Percentiles rank a stretch among this genome's conserved stretches.
These are phyloP conservation scores for Jatropha multifida DNA, from an alignment of 441 rosid species.

Conservation along the genomic window DNA sequence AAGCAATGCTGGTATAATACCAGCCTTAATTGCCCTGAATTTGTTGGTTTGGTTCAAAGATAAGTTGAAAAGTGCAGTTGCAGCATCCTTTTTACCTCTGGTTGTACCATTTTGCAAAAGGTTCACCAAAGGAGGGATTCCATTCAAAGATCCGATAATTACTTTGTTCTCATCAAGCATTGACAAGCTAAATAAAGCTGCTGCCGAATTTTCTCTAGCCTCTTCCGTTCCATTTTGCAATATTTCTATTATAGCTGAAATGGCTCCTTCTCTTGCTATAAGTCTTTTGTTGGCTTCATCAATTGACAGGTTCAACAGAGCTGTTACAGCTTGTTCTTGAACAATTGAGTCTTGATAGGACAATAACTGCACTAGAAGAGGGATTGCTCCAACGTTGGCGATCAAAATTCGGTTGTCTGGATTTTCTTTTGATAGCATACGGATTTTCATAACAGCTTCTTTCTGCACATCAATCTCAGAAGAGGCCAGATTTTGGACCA, in stretches of 20 bases:
- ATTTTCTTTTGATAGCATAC: slow-evolving; percentile 57
- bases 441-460: slow-evolving; percentile 52
- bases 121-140: slow-evolving; percentile 23
- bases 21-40: slow-evolving; percentile 39
- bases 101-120: neutral
- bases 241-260: slow-evolving; percentile 51
- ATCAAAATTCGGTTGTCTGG: slow-evolving; percentile 54
- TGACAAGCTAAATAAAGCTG: slow-evolving; percentile 58
- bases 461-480: slow-evolving; percentile 42
- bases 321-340: slow-evolving; percentile 64
- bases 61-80: slow-evolving; percentile 55
- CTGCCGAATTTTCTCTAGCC: slow-evolving; percentile 67
- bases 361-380: slow-evolving; percentile 46
- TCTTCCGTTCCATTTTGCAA: slow-evolving; percentile 47
- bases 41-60: slow-evolving; percentile 51
- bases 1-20: slow-evolving; percentile 36
- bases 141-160: slow-evolving; percentile 41
- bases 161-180: slow-evolving; percentile 63
- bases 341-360: slow-evolving; percentile 43
- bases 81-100: slow-evolving; percentile 73
- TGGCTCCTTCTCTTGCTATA: slow-evolving; percentile 56
- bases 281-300: slow-evolving; percentile 56
- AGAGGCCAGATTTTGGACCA: slow-evolving; percentile 57
- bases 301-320: slow-evolving; percentile 57
- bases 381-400: slow-evolving; percentile 50